phyloP scores from a whole-genome alignment of 2,329 filamentous ascomycete genomes.

The Cladorrhinum sp. region DNA sequence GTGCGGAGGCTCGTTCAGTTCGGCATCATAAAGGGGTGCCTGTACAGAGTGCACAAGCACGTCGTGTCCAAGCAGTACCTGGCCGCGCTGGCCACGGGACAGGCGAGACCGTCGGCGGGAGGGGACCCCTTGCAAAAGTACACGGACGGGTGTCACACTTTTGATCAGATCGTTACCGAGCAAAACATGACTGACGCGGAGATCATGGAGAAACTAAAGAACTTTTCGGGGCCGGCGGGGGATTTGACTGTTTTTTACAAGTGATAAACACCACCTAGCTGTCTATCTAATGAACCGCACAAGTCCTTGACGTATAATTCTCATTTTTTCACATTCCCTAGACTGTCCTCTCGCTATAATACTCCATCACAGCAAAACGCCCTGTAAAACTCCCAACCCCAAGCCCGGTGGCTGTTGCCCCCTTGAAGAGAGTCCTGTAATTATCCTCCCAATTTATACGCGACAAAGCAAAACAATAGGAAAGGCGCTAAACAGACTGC shows the following conservation, averaged over 20 bases:
- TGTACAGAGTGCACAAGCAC: constrained; percentile 92
- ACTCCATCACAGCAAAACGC: too few relatives aligned
- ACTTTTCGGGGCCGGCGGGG: constrained; percentile 48
- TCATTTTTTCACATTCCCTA: too few relatives aligned
- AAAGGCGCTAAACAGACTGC: too few relatives aligned
- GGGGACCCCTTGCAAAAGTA: constrained; percentile 61
- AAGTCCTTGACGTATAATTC: too few relatives aligned
- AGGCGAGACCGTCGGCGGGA: constrained; percentile 40
- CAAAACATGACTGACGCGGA: constrained; percentile 66
- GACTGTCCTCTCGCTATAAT: too few relatives aligned
- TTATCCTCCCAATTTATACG: too few relatives aligned
- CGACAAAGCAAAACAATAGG: too few relatives aligned
- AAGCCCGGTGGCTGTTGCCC: too few relatives aligned
- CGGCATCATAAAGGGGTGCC: constrained; percentile 88
- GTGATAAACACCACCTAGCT: constrained; percentile 30
- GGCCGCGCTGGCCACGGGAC: constrained; percentile 52
- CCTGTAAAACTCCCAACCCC: too few relatives aligned
- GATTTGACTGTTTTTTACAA: constrained; percentile 55
- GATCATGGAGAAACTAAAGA: constrained; percentile 66
- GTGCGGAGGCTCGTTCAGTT: constrained; percentile 91
- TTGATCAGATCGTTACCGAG: constrained; percentile 81
- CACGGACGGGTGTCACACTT: constrained; percentile 70
- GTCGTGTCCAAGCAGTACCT: constrained; percentile 67
- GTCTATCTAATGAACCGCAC: too few relatives aligned
- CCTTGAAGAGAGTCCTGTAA: too few relatives aligned